Conservation (phyloP, 2,329 filamentous ascomycete genomes). For the Fusarium drepaniforme region DNA sequence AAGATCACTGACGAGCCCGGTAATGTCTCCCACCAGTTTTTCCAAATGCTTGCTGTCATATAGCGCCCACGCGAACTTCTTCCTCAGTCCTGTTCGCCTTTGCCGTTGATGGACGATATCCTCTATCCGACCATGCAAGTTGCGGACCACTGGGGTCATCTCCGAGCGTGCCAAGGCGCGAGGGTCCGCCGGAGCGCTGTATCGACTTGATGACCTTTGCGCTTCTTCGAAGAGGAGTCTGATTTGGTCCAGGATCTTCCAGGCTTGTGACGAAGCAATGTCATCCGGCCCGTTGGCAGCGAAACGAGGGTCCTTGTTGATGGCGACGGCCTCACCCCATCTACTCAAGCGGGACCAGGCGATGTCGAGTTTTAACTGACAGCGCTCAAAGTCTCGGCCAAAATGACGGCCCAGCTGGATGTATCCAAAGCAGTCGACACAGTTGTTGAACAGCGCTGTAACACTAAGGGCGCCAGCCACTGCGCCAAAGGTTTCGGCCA, state of each 20-base stretch:
- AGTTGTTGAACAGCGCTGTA: conserved; percentile 52
- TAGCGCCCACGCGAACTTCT: conserved; percentile 3
- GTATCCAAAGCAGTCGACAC: conserved; percentile 55
- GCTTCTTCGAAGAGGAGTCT: background rate
- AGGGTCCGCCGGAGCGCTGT: background rate
- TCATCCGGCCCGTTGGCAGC: background rate
- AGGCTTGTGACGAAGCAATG: fast-evolving
- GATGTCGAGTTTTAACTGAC: conserved; percentile 48
- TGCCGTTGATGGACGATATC: background rate
- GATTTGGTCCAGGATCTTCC: background rate
- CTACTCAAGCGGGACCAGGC: conserved; percentile 47
- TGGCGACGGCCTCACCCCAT: conserved; percentile 49
- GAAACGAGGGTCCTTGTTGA: conserved; percentile 46
- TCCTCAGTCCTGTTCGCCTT: background rate
- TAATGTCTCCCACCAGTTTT: conserved; percentile 36
- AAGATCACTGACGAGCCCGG: conserved; percentile 39
- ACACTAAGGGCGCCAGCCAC: conserved; percentile 49
- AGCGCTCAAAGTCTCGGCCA: conserved; percentile 49
- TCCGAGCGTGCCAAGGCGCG: background rate
- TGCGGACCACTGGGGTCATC: background rate
- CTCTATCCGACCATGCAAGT: background rate
- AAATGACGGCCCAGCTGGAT: conserved; percentile 53
- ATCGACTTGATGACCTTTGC: background rate
- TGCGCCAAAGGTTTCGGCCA: conserved; percentile 35
- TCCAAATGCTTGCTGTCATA: conserved; percentile 33